Conservation (phyloP, 345 rosid genomes). For the Euphorbia tirucalli region DNA sequence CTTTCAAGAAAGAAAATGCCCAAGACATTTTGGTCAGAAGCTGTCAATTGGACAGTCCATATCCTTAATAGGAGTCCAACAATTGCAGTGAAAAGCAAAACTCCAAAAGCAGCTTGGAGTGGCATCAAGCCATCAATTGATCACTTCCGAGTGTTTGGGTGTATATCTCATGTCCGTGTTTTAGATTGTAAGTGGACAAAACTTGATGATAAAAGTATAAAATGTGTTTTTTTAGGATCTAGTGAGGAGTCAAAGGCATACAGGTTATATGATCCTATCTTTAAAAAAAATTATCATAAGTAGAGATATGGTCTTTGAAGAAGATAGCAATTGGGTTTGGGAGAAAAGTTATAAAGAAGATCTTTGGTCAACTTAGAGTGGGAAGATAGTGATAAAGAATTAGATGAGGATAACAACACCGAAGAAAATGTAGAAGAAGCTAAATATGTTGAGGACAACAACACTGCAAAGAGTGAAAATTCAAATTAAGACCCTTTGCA, state of each 20-base stretch:
- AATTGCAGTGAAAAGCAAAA: not conserved
- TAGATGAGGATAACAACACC: not conserved
- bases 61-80: no score
- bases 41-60: no score
- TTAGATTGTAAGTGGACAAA: no score
- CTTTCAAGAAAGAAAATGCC: no score
- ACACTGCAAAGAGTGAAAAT: not conserved
- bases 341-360: not conserved
- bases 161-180: no score
- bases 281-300: not conserved
- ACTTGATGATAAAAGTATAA: no score
- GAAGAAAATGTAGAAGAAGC: not conserved
- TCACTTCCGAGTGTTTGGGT: no score
- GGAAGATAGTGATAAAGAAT: not conserved
- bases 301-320: constrained; percentile 3
- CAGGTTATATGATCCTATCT: not conserved
- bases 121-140: not conserved
- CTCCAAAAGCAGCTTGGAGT: not conserved
- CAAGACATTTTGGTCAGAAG: no score
- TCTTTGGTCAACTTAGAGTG: not conserved
- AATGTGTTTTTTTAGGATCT: no score
- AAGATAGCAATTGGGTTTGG: not conserved
- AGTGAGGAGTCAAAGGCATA: no score
- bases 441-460: no score
- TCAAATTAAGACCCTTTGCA: no score